Base-by-base conservation (phyloP, 352 stramenopile genomes). In the Plasmopara viticola region DNA sequence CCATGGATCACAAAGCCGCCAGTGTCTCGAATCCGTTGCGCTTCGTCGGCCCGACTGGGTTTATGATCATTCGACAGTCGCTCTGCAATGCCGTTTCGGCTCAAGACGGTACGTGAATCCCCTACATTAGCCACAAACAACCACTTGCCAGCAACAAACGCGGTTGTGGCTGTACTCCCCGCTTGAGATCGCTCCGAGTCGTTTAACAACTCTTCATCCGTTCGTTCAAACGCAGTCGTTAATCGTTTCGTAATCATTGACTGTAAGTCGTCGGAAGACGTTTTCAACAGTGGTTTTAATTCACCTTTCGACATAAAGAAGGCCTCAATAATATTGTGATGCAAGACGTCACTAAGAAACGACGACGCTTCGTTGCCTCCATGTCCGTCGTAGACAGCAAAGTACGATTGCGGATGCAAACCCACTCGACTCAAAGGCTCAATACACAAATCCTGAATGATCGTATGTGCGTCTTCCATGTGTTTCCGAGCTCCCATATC, bases 1-100 rank as follows among this genome's bases (percentile, higher is more conserved):
- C 83, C 83, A 38, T 93, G 79, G 43, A 93, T 91, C 20, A 93
- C 82, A 72, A 93, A 91, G 0, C 80, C 89, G 1, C 94, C 94
- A 5, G 93, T 96, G n/a, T 97, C 90, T 41, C 94, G 75, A 74
- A 96, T 96, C 46, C 96, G 82, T 56, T 96, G 89, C 5, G 94
- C 90, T 68, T 99, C 96, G 59, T 99, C 96, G 2, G 62, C 50
- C 14, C 83, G 76, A 68, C 73, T 86, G 12, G 96, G 95, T 69
- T 98, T 99, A 70, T 99, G 96, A 63, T 99, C 96, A 51, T 96
- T 96, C 13, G 94, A 98, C 10, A 98, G 72, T 53, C 95, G 87
- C 15, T 95, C 74, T 2, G 87, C 91, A 25, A 78, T 69, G 1
- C 90, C 87, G 15, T 77, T 80, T 15, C 93, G 81, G 41, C 91